Evolutionary conservation across 2,329 filamentous ascomycete species (phyloP).

Genomic region (Arthrobotrys sinensis): DNA sequence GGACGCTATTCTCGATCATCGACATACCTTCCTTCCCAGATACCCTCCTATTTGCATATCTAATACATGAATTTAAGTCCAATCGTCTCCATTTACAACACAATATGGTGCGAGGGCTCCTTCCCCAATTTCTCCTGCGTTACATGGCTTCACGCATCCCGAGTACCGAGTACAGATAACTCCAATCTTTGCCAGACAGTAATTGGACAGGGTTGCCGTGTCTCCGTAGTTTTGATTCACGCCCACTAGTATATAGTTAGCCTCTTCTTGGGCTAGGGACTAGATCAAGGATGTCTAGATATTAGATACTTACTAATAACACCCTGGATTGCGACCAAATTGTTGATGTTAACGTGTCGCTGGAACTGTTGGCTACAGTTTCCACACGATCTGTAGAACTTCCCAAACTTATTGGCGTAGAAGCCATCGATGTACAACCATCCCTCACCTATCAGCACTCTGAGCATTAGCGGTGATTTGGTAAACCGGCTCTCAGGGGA

Average conservation of each 20-base stretch:
- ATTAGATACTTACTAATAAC: constrained; percentile 40
- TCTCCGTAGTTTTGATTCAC: constrained; percentile 69
- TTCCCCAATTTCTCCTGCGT: constrained; percentile 41
- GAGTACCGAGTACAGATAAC: constrained; percentile 39
- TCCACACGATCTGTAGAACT: constrained; percentile 71
- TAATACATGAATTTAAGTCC: constrained; percentile 1
- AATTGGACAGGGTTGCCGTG: constrained; percentile 63
- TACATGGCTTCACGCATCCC: constrained; percentile 44
- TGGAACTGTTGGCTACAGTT: constrained; percentile 67
- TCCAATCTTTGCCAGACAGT: constrained; percentile 40
- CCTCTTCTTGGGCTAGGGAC: too few species aligned
- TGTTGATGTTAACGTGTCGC: constrained; percentile 62
- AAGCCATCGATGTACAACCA: constrained; percentile 66
- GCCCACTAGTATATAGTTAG: constrained; percentile 64
- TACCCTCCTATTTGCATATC: too few species aligned
- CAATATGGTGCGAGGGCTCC: constrained; percentile 40
- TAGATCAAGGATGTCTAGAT: too few species aligned
- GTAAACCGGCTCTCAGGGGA: too few species aligned
- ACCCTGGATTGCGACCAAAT: constrained; percentile 49
- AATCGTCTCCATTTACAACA: constrained; percentile 40
- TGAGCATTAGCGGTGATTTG: background rate
- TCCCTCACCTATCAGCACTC: constrained; percentile 16
- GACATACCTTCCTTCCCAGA: too few species aligned
- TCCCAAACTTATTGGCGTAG: constrained; percentile 68
- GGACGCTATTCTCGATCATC: too few species aligned